Conservation (phyloP, 352 stramenopile genomes). For the Pythium sp. region DNA sequence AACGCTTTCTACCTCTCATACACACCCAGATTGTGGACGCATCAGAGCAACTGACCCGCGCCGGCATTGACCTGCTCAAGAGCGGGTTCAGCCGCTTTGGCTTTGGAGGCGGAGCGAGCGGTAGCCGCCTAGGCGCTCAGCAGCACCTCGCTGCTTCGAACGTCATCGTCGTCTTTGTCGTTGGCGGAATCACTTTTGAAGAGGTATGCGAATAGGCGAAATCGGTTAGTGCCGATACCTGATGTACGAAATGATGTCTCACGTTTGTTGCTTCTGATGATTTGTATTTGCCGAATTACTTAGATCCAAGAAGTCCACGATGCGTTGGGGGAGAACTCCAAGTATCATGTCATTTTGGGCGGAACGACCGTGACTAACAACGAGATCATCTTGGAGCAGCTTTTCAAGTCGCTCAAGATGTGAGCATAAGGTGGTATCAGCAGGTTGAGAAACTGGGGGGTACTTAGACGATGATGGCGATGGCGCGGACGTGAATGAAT, state of each 20-base stretch:
- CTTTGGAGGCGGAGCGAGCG: conserved; percentile 35
- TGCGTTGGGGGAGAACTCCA: conserved; percentile 40
- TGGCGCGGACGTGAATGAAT: not conserved
- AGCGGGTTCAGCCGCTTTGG: conserved; percentile 83
- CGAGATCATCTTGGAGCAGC: conserved; percentile 55
- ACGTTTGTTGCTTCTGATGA: not conserved
- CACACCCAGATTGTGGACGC: conserved; percentile 60
- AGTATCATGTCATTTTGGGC: conserved; percentile 66
- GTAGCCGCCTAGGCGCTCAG: conserved; percentile 10
- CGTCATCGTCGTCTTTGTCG: conserved; percentile 67
- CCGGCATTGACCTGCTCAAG: conserved; percentile 76
- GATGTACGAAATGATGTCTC: not conserved
- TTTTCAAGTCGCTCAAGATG: conserved; percentile 30
- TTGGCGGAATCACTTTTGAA: conserved; percentile 77
- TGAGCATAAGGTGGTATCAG: conserved; percentile 3
- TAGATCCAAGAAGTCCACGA: conserved; percentile 70
- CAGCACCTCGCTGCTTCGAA: conserved; percentile 37
- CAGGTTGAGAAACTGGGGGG: not conserved
- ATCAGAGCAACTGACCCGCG: conserved; percentile 71
- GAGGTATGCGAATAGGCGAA: conserved; percentile 32
- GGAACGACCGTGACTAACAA: conserved; percentile 75
- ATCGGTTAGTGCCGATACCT: not conserved
- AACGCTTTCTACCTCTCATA: not conserved
- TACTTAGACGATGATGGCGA: not conserved
- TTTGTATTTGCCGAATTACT: not conserved